phyloP scores from a whole-genome alignment of 169 alveolate genomes.

The Cryptosporidium xiaoi region DNA sequence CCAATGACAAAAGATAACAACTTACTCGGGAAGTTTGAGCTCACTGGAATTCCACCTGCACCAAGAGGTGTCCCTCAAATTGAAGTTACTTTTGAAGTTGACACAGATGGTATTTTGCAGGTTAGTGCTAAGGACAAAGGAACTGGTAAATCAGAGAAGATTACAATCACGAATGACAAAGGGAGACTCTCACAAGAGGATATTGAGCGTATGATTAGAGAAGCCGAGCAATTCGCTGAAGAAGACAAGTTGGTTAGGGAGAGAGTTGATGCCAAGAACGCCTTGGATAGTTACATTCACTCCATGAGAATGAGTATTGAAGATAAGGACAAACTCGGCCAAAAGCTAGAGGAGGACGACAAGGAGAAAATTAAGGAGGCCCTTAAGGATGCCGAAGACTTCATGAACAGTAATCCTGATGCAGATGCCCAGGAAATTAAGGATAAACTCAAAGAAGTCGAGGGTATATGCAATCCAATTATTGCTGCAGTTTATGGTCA shows the following conservation, averaged over 20 bases:
- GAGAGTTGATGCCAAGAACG: constrained; percentile 93
- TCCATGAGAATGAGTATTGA: constrained; percentile 91
- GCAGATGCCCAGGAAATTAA: constrained; percentile 93
- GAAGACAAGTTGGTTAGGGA: constrained; percentile 91
- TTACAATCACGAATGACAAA: constrained; percentile 94
- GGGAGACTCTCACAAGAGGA: constrained; percentile 94
- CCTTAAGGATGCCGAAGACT: constrained; percentile 90
- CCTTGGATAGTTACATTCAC: constrained; percentile 91
- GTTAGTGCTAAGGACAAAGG: constrained; percentile 96
- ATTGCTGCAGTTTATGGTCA: constrained; percentile 92
- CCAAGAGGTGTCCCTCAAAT: constrained; percentile 96
- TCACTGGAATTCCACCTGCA: constrained; percentile 95
- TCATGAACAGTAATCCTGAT: constrained; percentile 91
- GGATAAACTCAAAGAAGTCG: constrained; percentile 92
- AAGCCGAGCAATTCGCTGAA: constrained; percentile 94
- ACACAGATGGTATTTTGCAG: constrained; percentile 94
- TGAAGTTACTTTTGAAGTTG: constrained; percentile 96
- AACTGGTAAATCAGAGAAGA: constrained; percentile 92
- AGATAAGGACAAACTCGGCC: constrained; percentile 91
- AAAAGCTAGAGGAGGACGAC: constrained; percentile 91
- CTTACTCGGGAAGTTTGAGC: constrained; percentile 94
- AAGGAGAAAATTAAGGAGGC: constrained; percentile 90
- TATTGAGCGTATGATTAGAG: constrained; percentile 94
- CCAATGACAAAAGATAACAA: constrained; percentile 97
- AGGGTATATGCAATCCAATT: constrained; percentile 94